Percentiles rank a stretch among this genome's conserved stretches.
These are phyloP conservation scores for Dissophora ornata DNA, from an alignment of 192 early-diverging fungal genomes.

Conservation along the genomic window DNA sequence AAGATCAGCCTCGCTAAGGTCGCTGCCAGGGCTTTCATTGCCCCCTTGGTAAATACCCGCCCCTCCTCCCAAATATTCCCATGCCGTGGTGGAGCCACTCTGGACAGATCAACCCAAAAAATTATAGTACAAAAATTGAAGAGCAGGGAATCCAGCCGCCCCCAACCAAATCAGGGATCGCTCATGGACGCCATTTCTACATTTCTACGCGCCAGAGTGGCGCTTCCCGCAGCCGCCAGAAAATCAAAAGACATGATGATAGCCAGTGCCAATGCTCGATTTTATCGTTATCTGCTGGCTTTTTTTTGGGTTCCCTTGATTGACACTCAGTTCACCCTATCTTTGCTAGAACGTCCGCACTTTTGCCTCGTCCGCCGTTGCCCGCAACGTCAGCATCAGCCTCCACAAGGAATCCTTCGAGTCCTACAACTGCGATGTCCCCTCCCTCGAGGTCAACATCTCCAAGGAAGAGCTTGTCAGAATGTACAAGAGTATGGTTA, in stretches of 20 bases:
- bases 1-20: conserved; percentile 53
- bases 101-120: conserved; percentile 11
- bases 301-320: too few relatives aligned
- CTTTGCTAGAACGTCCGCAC: conserved; percentile 50
- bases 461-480: conserved; percentile 79
- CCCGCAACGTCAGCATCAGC: conserved; percentile 68
- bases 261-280: too few relatives aligned
- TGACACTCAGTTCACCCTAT: too few relatives aligned
- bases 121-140: neutral
- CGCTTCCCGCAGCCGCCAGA: too few relatives aligned
- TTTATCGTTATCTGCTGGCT: too few relatives aligned
- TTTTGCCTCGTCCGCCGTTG: conserved; percentile 55
- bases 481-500: conserved; percentile 90
- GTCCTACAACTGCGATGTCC: conserved; percentile 84
- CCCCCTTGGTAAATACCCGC: conserved; percentile 40
- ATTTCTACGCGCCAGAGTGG: too few relatives aligned
- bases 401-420: conserved; percentile 82
- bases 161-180: neutral
- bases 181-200: too few relatives aligned
- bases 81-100: conserved; percentile 2
- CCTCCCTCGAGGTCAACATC: conserved; percentile 69
- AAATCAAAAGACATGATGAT: too few relatives aligned
- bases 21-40: conserved; percentile 49
- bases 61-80: neutral
- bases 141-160: neutral